phyloP scores from a whole-genome alignment of 176 grass and related monocot species.

The Bolboschoenus planiculmis region DNA sequence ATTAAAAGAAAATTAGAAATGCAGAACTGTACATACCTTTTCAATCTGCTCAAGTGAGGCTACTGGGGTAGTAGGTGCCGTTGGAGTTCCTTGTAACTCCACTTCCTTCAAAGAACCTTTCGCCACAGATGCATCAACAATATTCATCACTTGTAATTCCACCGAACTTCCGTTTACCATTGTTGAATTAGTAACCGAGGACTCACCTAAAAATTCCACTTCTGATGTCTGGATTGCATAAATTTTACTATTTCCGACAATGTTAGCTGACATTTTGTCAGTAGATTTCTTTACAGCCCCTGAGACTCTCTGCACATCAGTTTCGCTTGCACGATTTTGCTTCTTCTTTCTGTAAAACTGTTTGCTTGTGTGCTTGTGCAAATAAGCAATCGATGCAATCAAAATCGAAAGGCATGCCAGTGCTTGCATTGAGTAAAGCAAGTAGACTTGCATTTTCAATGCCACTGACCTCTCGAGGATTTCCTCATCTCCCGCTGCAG shows the following conservation, averaged over 20 bases:
- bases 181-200: neutral
- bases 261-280: neutral
- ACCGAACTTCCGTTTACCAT: neutral
- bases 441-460: slow-evolving; percentile 19
- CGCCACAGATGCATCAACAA: neutral
- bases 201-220: slow-evolving; percentile 10
- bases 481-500: neutral
- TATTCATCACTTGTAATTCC: neutral
- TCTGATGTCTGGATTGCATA: neutral
- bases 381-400: neutral
- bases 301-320: neutral
- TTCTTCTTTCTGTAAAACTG: slow-evolving; percentile 1
- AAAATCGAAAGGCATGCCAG: slow-evolving; percentile 10
- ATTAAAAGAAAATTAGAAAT: neutral
- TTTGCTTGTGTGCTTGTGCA: slow-evolving; percentile 5
- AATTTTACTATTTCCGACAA: slow-evolving; percentile 9
- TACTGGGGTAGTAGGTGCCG: neutral
- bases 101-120: neutral
- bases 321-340: neutral
- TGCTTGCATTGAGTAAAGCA: neutral
- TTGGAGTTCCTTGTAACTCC: neutral
- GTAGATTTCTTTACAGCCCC: neutral
- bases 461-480: neutral
- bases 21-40: neutral
- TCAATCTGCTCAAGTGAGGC: neutral